Conservation (phyloP, 2,329 filamentous ascomycete genomes). For the Clathrospora elynae region DNA sequence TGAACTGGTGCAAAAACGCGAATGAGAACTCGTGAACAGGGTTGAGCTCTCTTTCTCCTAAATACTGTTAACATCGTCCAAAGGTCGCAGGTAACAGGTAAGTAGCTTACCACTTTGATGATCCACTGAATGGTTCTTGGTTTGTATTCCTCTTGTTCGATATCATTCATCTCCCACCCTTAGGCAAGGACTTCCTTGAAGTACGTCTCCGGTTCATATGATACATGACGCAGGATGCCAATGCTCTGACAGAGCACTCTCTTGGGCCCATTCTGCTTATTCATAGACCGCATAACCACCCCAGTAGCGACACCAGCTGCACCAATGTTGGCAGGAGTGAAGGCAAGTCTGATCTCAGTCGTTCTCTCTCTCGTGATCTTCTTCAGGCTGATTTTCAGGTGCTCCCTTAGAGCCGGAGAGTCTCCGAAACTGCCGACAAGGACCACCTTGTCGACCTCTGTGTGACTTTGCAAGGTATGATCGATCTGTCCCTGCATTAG, state of each 20-base stretch:
- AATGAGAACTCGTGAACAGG: too few species aligned
- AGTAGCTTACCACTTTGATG: conserved; percentile 23
- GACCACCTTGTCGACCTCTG: conserved; percentile 13
- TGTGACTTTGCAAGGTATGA: conserved; percentile 1
- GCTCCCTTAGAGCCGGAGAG: conserved; percentile 12
- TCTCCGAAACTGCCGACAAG: conserved; percentile 22
- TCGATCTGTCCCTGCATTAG: conserved; percentile 13
- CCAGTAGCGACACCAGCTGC: conserved; percentile 24
- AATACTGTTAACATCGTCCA: too few species aligned
- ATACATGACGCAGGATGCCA: conserved; percentile 15
- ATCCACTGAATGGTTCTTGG: conserved; percentile 20
- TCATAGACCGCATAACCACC: conserved; percentile 16
- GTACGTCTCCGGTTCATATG: conserved; percentile 3
- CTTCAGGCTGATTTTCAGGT: neutral
- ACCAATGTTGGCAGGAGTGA: conserved; percentile 3
- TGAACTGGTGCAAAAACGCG: too few species aligned
- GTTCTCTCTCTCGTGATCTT: neutral
- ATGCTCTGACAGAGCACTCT: conserved; percentile 16
- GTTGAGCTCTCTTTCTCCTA: conserved; percentile 1
- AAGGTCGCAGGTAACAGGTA: too few species aligned
- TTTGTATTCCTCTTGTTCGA: conserved; percentile 5
- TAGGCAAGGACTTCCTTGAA: conserved; percentile 4
- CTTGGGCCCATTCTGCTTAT: conserved; percentile 18
- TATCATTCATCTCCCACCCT: neutral
- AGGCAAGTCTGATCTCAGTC: conserved; percentile 1